Percentiles rank a stretch among this genome's conserved stretches.
These are phyloP conservation scores for Mucor sp. DNA, from an alignment of 371 early-diverging fungal species.

Conservation along the genomic window DNA sequence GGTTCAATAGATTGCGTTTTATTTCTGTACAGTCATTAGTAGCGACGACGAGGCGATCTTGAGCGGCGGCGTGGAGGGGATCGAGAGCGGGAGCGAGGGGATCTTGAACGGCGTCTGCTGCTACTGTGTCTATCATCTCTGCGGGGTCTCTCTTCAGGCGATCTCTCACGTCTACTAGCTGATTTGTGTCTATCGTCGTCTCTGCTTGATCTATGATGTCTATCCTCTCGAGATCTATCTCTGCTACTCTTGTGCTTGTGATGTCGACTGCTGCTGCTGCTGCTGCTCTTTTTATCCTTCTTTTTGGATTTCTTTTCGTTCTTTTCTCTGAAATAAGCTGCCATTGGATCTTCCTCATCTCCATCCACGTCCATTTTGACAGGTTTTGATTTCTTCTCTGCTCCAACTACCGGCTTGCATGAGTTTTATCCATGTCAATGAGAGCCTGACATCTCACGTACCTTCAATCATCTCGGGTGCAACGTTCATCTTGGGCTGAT, in stretches of 20 bases:
- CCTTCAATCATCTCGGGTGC: slow-evolving; percentile 62
- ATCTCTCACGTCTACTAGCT: slow-evolving; percentile 2
- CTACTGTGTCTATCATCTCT: background rate
- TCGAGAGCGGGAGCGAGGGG: background rate
- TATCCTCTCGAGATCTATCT: slow-evolving; percentile 6
- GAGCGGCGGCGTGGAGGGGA: background rate
- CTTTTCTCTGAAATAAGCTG: slow-evolving; percentile 63
- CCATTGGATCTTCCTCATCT: slow-evolving; percentile 88
- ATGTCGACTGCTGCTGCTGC: slow-evolving; percentile 14
- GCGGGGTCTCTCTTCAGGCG: background rate
- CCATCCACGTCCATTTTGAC: slow-evolving; percentile 40
- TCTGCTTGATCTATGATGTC: background rate
- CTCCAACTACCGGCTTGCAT: background rate
- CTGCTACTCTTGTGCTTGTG: slow-evolving; percentile 25
- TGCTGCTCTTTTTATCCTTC: slow-evolving; percentile 26
- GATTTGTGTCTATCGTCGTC: slow-evolving; percentile 6
- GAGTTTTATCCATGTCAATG: background rate
- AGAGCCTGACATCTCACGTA: background rate
- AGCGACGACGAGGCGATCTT: background rate
- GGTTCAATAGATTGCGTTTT: no score
- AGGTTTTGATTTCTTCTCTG: slow-evolving; percentile 23
- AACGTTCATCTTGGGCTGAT: slow-evolving; percentile 78
- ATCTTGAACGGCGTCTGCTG: background rate
- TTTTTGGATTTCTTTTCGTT: slow-evolving; percentile 44
- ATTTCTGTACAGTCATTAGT: background rate